phyloP scores from a whole-genome alignment of 805 yeast species.

The Helenozyma rhizophorensis region DNA sequence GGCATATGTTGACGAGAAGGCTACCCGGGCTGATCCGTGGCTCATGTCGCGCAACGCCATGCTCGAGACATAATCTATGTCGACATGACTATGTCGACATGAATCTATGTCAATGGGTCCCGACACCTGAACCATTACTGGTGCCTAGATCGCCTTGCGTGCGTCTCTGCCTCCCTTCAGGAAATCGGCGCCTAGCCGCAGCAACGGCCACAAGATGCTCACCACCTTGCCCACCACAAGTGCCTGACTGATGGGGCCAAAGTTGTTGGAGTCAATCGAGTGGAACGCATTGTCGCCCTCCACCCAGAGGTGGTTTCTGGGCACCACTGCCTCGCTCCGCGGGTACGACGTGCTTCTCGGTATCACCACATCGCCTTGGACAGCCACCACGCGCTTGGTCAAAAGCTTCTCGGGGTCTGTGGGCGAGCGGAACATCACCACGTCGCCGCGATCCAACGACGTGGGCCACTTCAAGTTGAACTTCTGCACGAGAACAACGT shows the following conservation, averaged over 20 bases:
- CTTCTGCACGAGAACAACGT: constrained; percentile 69
- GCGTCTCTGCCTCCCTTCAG: constrained; percentile 12
- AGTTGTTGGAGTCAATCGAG: constrained; percentile 79
- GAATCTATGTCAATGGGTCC: too few species aligned
- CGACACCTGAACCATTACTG: not conserved
- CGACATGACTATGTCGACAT: too few species aligned
- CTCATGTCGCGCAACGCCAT: constrained; percentile 3
- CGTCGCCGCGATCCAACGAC: constrained; percentile 58
- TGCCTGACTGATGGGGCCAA: constrained; percentile 85
- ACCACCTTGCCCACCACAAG: constrained; percentile 74
- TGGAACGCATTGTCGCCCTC: constrained; percentile 85
- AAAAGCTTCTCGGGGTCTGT: constrained; percentile 69
- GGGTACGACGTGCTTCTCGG: constrained; percentile 66
- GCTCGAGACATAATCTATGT: not conserved
- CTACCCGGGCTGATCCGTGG: constrained; percentile 9
- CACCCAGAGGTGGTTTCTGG: constrained; percentile 85
- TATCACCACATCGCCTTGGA: constrained; percentile 63
- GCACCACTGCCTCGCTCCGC: constrained; percentile 54
- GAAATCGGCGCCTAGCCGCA: constrained; percentile 25
- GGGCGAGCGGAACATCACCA: constrained; percentile 76
- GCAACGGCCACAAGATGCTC: constrained; percentile 62
- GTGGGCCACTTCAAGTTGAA: constrained; percentile 47
- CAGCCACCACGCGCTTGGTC: constrained; percentile 74
- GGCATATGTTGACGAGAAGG: not conserved
- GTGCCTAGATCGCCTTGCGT: not conserved